Percentiles rank a stretch among this genome's conserved stretches.
phyloP scores from a whole-genome alignment of 345 rosid genomes.

The rapeseed (Brassica napus) region DNA sequence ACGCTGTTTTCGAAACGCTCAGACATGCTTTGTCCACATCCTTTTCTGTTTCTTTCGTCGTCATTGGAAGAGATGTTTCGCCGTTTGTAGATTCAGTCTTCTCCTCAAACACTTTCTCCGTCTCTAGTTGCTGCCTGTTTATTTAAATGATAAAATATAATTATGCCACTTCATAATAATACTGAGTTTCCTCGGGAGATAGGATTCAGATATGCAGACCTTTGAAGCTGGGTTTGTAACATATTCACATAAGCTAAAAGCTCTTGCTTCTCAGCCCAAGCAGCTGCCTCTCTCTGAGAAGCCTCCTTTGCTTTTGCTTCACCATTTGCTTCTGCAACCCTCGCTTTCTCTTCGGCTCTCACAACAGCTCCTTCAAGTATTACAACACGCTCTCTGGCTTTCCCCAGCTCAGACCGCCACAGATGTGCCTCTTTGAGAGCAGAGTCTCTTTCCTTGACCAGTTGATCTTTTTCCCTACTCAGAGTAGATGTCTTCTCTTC shows the following conservation, averaged over 20 bases:
- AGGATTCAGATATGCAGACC: slow-evolving; percentile 45
- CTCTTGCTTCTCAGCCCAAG: slow-evolving; percentile 84
- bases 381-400: slow-evolving; percentile 91
- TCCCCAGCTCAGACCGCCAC: slow-evolving; percentile 97
- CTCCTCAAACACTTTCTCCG: slow-evolving; percentile 80
- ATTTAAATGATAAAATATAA: background rate
- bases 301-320: slow-evolving; percentile 83
- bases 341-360: slow-evolving; percentile 90
- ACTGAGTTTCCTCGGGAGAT: background rate
- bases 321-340: slow-evolving; percentile 75
- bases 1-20: slow-evolving; percentile 56
- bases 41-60: slow-evolving; percentile 79
- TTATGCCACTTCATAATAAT: background rate
- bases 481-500: slow-evolving; percentile 63
- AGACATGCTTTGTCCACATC: slow-evolving; percentile 89
- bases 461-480: slow-evolving; percentile 71
- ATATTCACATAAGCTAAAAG: slow-evolving; percentile 79
- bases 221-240: slow-evolving; percentile 86
- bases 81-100: slow-evolving; percentile 56
- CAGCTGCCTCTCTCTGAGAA: slow-evolving; percentile 67
- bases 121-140: slow-evolving; percentile 77
- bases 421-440: slow-evolving; percentile 85
- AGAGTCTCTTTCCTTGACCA: slow-evolving; percentile 80
- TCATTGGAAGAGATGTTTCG: slow-evolving; percentile 50
- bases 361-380: slow-evolving; percentile 90